phyloP scores from a whole-genome alignment of 1,284 basidiomycete species.

The Termitomyces sp. region DNA sequence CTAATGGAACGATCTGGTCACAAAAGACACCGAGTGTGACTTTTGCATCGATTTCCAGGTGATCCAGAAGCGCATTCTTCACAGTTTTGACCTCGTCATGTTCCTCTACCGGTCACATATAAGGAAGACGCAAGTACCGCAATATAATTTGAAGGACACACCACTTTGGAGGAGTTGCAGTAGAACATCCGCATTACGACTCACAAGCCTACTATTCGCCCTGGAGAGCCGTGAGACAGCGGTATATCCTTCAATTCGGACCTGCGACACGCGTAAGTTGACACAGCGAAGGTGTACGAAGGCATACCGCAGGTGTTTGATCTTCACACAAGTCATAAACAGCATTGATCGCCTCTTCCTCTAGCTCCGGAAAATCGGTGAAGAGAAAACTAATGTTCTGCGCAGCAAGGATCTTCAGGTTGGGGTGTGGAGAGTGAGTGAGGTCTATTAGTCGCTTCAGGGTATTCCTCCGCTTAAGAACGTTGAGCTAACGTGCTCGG shows the following conservation, averaged over 20 bases:
- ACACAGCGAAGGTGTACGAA: not conserved
- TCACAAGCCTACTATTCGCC: slow-evolving; percentile 54
- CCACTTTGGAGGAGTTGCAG: slow-evolving; percentile 71
- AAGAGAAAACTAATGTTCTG: slow-evolving; percentile 54
- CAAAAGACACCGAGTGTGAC: slow-evolving; percentile 62
- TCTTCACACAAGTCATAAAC: slow-evolving; percentile 75
- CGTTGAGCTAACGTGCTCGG: not conserved
- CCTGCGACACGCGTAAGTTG: slow-evolving; percentile 35
- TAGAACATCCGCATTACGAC: slow-evolving; percentile 67
- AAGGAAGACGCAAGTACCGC: not conserved
- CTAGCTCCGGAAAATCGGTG: slow-evolving; percentile 60
- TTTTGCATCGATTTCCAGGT: slow-evolving; percentile 58
- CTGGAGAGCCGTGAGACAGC: slow-evolving; percentile 62
- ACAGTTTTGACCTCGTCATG: slow-evolving; percentile 58
- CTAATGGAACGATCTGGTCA: slow-evolving; percentile 55
- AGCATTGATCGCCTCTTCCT: slow-evolving; percentile 68
- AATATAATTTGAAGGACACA: slow-evolving; percentile 32
- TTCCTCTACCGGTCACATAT: slow-evolving; percentile 44
- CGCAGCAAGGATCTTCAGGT: slow-evolving; percentile 54
- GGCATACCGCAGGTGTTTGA: slow-evolving; percentile 45
- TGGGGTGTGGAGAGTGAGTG: slow-evolving; percentile 29
- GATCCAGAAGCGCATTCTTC: slow-evolving; percentile 53
- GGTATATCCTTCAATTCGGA: slow-evolving; percentile 61
- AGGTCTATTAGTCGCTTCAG: slow-evolving; percentile 32
- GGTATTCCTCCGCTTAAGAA: slow-evolving; percentile 29